Evolutionary conservation across 1,139 yeast species (phyloP), one percentile per base, ranked within the genome.

Genomic region (Saccharomycopsis crataegensis): DNA sequence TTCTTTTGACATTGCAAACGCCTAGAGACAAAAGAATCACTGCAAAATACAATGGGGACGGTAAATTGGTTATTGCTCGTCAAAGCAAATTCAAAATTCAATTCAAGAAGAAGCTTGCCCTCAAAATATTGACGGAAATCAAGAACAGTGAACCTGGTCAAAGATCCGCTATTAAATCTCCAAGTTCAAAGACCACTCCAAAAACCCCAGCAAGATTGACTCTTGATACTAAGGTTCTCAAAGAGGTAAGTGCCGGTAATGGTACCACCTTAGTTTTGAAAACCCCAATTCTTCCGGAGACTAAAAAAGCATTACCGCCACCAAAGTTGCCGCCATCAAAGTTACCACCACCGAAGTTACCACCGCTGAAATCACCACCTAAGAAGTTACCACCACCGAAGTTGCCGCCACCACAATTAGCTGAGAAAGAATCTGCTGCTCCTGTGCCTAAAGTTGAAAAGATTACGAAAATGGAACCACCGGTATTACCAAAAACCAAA

Each of bases 11-110:
- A 9, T 69, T 90, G 17, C 78, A 82, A 1, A 70, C 83, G 16
- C 97, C 96, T 3, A 75, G 79, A 52, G 83, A 82, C 58, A 83
- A 79, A 66, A 80, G 80, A 61, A 71, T 91, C 42, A 80, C 79
- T 2, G 86, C 86, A 1, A 78, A 75, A 60, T 65, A 76, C 53
- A 57, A 72, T 36, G 82, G 77, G 1, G 69, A 73, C 14, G 82
- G 81, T 2, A 70, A 69, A 51, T 65, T 81, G 6, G 69, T 74
- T 36, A 64, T 75, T 28, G 54, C 51, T 48, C 40, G 58, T 2
- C 58, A 56, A 47, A 53, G 40, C 22, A 56, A 49, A 40, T 57
- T 58, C 42, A 58, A 58, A 37, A 37, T 58, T 16, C 60, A 55
- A 40, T 51, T 58, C 17, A 54, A 50, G 43, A 56, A 57, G 43